Conservation (phyloP, 1,139 yeast species). For the Ogataea hybrid region DNA sequence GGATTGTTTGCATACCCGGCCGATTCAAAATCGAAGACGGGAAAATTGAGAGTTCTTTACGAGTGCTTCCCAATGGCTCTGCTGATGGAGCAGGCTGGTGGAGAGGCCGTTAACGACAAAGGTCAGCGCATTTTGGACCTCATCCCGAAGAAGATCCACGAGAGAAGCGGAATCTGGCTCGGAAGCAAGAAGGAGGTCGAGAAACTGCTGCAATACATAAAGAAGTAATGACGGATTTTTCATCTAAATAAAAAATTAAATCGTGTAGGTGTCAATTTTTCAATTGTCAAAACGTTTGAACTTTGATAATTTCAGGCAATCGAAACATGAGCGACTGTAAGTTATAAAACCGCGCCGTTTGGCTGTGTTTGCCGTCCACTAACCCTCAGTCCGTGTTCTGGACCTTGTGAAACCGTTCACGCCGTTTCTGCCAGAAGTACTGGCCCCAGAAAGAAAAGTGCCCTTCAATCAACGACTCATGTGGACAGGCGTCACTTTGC, state of each 20-base stretch:
- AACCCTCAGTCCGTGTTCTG: constrained; percentile 64
- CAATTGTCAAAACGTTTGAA: constrained; percentile 1
- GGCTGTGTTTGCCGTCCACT: constrained; percentile 7
- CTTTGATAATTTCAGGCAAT: constrained; percentile 3
- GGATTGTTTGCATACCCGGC: constrained; percentile 95
- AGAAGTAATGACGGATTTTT: constrained; percentile 7
- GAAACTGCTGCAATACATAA: constrained; percentile 45
- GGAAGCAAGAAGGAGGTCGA: constrained; percentile 85
- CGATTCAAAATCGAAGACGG: constrained; percentile 83
- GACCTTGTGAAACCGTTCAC: constrained; percentile 95
- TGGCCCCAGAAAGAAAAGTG: constrained; percentile 94
- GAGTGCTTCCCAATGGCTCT: constrained; percentile 99
- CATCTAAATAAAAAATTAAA: not conserved
- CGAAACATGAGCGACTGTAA: constrained; percentile 16
- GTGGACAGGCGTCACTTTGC: constrained; percentile 96
- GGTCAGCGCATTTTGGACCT: constrained; percentile 84
- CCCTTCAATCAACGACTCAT: constrained; percentile 89
- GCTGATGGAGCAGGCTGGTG: constrained; percentile 95
- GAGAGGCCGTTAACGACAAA: constrained; percentile 85
- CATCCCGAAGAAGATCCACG: constrained; percentile 87
- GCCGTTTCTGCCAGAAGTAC: constrained; percentile 92
- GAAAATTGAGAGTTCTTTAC: constrained; percentile 86
- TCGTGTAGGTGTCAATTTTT: constrained; percentile 2
- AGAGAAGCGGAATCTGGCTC: constrained; percentile 90
- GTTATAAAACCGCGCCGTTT: constrained; percentile 1